phyloP scores from a whole-genome alignment of 1,284 basidiomycete genomes.

The Cryptococcus floricola region DNA sequence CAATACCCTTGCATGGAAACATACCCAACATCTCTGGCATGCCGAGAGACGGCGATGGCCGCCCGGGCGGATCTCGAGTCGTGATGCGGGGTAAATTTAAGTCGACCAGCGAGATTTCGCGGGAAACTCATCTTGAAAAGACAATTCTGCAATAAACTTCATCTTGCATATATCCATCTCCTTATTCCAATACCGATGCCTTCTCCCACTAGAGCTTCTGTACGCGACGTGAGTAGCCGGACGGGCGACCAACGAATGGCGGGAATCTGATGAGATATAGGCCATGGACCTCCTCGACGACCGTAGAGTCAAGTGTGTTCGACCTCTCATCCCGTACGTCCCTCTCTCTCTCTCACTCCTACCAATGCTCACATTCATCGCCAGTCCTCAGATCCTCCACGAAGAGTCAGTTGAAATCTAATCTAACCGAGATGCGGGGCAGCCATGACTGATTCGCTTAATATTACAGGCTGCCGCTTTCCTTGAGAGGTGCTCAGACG shows the following conservation, averaged over 20 bases:
- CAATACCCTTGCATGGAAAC: too few relatives aligned
- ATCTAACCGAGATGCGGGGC: not conserved
- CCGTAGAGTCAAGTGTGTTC: constrained; percentile 73
- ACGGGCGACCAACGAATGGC: not conserved
- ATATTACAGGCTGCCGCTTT: constrained; percentile 39
- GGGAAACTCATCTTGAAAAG: not conserved
- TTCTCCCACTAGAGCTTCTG: constrained; percentile 17
- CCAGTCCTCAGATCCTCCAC: constrained; percentile 74
- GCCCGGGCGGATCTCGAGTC: not conserved
- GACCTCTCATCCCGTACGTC: constrained; percentile 71
- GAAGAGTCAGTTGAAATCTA: constrained; percentile 58
- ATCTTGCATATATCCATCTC: not conserved
- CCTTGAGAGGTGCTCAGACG: constrained; percentile 51
- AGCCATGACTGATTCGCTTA: not conserved
- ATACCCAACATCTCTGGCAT: not conserved
- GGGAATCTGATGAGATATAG: constrained; percentile 16
- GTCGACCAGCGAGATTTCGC: not conserved
- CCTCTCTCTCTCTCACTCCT: constrained; percentile 2
- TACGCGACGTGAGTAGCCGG: constrained; percentile 25
- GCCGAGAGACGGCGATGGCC: not conserved
- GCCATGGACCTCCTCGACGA: constrained; percentile 80
- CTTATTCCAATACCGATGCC: constrained; percentile 6
- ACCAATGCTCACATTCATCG: constrained; percentile 3
- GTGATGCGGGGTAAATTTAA: not conserved
- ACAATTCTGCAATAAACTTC: not conserved